Evolutionary conservation across 1,139 yeast species (phyloP).

Genomic region (Zygoascus hellenicus): DNA sequence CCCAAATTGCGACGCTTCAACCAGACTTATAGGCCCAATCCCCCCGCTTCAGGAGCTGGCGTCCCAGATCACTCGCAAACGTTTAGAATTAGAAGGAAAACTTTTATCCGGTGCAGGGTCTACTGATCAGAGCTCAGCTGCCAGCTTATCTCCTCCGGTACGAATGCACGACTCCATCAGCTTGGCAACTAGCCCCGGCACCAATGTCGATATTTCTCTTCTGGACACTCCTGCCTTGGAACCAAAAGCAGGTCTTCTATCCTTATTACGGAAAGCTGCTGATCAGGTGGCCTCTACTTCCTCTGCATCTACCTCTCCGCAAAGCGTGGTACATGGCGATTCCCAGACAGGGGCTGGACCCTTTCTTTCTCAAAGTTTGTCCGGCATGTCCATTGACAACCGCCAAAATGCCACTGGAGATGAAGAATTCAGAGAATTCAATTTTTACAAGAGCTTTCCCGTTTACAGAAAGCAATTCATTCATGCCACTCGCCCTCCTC

Average conservation of each 20-base stretch:
- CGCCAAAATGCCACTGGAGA: slow-evolving; percentile 16
- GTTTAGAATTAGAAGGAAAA: slow-evolving; percentile 7
- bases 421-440: slow-evolving; percentile 26
- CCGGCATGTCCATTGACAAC: slow-evolving; percentile 3
- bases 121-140: not conserved
- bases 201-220: slow-evolving; percentile 9
- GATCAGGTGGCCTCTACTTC: slow-evolving; percentile 1
- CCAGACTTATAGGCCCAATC: slow-evolving; percentile 1
- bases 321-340: not conserved
- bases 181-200: not conserved
- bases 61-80: slow-evolving; percentile 5
- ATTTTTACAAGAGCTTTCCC: slow-evolving; percentile 75
- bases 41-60: slow-evolving; percentile 3
- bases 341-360: not conserved
- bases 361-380: not conserved
- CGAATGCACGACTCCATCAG: not conserved
- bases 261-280: slow-evolving; percentile 6
- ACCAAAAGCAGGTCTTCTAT: slow-evolving; percentile 7
- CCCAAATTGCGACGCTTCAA: not conserved
- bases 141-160: no score
- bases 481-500: slow-evolving; percentile 55
- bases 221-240: slow-evolving; percentile 7
- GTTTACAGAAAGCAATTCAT: slow-evolving; percentile 63
- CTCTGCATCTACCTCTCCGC: slow-evolving; percentile 1
- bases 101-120: slow-evolving; percentile 5